A percentile compares a stretch with the other conserved stretches of the same genome.
phyloP scores from a whole-genome alignment of 345 rosid genomes.

The Gossypium stocksii region DNA sequence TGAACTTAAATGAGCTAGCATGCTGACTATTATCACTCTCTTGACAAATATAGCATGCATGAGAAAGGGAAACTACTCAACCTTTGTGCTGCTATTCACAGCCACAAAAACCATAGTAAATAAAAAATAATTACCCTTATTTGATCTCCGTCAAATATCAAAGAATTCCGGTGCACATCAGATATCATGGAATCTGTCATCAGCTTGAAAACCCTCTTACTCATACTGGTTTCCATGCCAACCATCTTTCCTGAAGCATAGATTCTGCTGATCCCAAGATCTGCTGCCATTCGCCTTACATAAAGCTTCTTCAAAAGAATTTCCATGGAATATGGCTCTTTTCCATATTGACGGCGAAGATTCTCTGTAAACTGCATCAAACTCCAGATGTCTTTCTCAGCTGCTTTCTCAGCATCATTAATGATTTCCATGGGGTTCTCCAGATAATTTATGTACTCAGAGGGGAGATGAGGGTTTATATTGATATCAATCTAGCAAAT shows the following conservation, averaged over 20 bases:
- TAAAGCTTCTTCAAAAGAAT: constrained; percentile 81
- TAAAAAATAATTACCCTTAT: constrained; percentile 54
- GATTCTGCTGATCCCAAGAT: constrained; percentile 76
- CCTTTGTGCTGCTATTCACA: not conserved
- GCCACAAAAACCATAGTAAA: constrained; percentile 10
- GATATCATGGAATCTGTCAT: constrained; percentile 71
- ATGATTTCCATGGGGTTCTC: constrained; percentile 44
- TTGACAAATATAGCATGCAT: not conserved
- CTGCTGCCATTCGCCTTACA: constrained; percentile 95
- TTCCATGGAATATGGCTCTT: constrained; percentile 91
- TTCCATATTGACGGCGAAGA: constrained; percentile 79
- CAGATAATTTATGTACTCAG: constrained; percentile 84
- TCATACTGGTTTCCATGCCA: constrained; percentile 79
- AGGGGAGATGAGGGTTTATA: constrained; percentile 71
- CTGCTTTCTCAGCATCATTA: constrained; percentile 79
- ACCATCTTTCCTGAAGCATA: constrained; percentile 85
- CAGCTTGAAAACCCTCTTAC: constrained; percentile 72
- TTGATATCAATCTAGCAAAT: constrained; percentile 69
- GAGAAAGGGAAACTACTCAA: not conserved
- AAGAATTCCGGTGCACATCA: constrained; percentile 57
- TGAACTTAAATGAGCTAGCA: not conserved
- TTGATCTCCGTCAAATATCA: constrained; percentile 57
- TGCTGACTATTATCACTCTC: not conserved
- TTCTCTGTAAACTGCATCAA: constrained; percentile 86
- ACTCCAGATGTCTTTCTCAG: constrained; percentile 71